These are phyloP conservation scores for Diaporthe amygdali DNA, from an alignment of 2,329 filamentous ascomycete species.

Conservation along the genomic window DNA sequence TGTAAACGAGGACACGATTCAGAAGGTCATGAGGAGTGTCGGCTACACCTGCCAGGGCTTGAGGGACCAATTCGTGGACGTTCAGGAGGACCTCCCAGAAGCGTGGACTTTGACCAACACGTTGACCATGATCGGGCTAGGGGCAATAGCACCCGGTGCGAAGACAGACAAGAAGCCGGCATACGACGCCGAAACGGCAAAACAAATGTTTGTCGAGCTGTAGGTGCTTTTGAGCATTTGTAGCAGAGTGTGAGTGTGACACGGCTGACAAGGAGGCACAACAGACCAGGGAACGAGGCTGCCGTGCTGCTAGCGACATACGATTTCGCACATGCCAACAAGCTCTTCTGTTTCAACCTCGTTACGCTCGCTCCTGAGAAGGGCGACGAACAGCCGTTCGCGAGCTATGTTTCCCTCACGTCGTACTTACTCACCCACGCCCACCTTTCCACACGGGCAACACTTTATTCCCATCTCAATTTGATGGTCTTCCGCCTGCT, in stretches of 20 bases:
- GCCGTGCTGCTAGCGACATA: constrained; percentile 85
- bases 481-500: constrained; percentile 86
- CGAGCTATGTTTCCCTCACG: constrained; percentile 82
- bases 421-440: constrained; percentile 96
- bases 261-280: neutral
- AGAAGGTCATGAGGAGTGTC: constrained; percentile 78
- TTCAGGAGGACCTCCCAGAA: constrained; percentile 89
- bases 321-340: constrained; percentile 93
- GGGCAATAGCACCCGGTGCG: constrained; percentile 72
- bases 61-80: constrained; percentile 78
- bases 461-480: constrained; percentile 84
- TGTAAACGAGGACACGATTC: constrained; percentile 87
- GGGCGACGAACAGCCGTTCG: constrained; percentile 74
- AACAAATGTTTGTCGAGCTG: constrained; percentile 80
- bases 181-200: constrained; percentile 79
- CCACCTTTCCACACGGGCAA: constrained; percentile 78
- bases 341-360: constrained; percentile 88
- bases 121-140: constrained; percentile 82
- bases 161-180: constrained; percentile 65
- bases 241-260: too few species aligned
- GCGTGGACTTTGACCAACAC: constrained; percentile 86
- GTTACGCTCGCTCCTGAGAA: constrained; percentile 69
- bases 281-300: constrained; percentile 78
- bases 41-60: constrained; percentile 73
- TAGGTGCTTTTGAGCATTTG: constrained; percentile 51